phyloP scores from a whole-genome alignment of 2,329 filamentous ascomycete genomes.

The Cladophialophora carrionii region DNA sequence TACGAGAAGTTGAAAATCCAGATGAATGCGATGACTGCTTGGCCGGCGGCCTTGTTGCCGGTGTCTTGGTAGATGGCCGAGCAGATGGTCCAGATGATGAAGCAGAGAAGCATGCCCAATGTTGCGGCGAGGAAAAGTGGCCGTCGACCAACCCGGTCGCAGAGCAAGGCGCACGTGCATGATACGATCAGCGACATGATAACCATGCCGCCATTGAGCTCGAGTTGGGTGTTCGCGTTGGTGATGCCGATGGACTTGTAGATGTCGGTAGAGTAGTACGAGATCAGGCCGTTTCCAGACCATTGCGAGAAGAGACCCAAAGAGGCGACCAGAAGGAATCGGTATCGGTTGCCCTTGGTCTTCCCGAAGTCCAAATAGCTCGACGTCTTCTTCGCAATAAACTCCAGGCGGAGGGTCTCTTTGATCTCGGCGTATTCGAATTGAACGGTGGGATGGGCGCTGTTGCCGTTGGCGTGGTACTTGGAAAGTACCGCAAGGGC shows the following conservation, averaged over 20 bases:
- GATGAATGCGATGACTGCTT: slow-evolving; percentile 46
- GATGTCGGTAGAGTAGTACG: slow-evolving; percentile 44
- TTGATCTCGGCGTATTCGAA: slow-evolving; percentile 70
- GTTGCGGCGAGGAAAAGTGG: slow-evolving; percentile 57
- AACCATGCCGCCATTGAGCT: slow-evolving; percentile 59
- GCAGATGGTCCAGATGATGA: slow-evolving; percentile 49
- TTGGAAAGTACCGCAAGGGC: slow-evolving; percentile 42
- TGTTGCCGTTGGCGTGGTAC: slow-evolving; percentile 48
- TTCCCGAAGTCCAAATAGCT: slow-evolving; percentile 65
- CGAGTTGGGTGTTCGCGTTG: slow-evolving; percentile 53
- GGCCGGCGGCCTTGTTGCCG: slow-evolving; percentile 41
- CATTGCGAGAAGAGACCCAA: slow-evolving; percentile 62
- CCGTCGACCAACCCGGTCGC: slow-evolving; percentile 60
- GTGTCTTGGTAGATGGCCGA: slow-evolving; percentile 44
- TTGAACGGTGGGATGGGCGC: slow-evolving; percentile 57
- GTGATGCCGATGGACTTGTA: slow-evolving; percentile 61
- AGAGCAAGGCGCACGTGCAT: slow-evolving; percentile 58
- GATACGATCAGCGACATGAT: slow-evolving; percentile 64
- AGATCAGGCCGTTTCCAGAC: slow-evolving; percentile 55
- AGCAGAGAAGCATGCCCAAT: slow-evolving; percentile 46
- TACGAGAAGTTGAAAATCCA: slow-evolving; percentile 51
- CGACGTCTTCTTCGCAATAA: slow-evolving; percentile 53
- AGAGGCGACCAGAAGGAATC: slow-evolving; percentile 57
- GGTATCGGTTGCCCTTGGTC: slow-evolving; percentile 61
- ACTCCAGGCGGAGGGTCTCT: slow-evolving; percentile 64